phyloP scores from a whole-genome alignment of 345 rosid genomes.

The Rhodamnia rubescens region DNA sequence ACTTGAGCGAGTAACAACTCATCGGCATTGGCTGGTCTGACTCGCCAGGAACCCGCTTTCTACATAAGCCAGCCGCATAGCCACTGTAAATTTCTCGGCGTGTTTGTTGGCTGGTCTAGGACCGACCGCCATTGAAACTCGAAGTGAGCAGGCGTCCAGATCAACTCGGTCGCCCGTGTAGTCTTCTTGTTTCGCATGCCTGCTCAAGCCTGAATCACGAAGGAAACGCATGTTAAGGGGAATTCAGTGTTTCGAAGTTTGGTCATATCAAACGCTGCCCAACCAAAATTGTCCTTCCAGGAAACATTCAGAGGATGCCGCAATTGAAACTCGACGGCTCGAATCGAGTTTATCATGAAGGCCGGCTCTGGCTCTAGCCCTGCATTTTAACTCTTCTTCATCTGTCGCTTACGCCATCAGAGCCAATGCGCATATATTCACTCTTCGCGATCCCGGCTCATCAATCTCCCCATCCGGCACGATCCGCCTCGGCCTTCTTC shows the following conservation, averaged over 20 bases:
- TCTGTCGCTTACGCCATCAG: background rate
- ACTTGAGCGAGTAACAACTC: rapidly evolving
- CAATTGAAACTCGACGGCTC: background rate
- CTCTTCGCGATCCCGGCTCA: background rate
- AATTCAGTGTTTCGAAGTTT: background rate
- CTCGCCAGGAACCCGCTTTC: rapidly evolving
- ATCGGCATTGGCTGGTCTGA: background rate
- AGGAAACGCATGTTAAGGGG: background rate
- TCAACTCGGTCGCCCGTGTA: background rate
- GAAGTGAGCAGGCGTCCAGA: background rate
- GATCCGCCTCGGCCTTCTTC: background rate
- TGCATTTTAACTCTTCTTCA: background rate
- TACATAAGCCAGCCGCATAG: rapidly evolving
- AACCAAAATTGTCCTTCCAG: background rate
- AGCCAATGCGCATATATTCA: background rate
- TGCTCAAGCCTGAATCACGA: background rate
- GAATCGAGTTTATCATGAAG: background rate
- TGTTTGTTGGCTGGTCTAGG: background rate
- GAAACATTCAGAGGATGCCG: background rate
- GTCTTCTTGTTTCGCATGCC: background rate
- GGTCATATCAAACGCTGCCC: background rate
- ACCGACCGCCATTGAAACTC: background rate
- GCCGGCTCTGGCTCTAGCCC: background rate
- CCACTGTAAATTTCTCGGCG: background rate
- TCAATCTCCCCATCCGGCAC: background rate